Conservation (phyloP, 805 yeast genomes). For the Cyberlindnera sargentensis region DNA sequence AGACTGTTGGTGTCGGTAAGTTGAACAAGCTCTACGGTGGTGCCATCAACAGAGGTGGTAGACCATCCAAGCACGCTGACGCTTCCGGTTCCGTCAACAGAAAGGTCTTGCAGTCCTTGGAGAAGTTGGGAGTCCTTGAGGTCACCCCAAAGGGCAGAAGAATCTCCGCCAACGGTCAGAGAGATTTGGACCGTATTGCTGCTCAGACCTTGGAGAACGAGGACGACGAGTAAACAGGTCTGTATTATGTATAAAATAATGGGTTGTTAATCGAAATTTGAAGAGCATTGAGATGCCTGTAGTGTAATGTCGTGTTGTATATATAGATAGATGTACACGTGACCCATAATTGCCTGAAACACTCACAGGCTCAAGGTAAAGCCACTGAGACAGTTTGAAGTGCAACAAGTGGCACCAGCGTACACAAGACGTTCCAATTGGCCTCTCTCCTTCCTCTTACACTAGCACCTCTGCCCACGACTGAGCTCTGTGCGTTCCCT, state of each 20-base stretch:
- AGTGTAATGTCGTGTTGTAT: not conserved
- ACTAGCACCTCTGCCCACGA: too few relatives aligned
- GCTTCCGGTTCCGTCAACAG: slow-evolving; percentile 99
- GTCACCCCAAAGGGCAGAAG: slow-evolving; percentile 97
- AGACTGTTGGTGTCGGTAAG: slow-evolving; percentile 98
- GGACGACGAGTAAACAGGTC: slow-evolving; percentile 40
- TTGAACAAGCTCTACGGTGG: slow-evolving; percentile 99
- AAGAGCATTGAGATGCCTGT: not conserved
- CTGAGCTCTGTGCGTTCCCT: not conserved
- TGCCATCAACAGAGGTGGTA: slow-evolving; percentile 97
- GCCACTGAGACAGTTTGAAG: too few relatives aligned
- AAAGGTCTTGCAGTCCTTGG: slow-evolving; percentile 95
- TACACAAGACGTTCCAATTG: too few relatives aligned
- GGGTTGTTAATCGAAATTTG: slow-evolving; percentile 3
- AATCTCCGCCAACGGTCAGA: slow-evolving; percentile 98
- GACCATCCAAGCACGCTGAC: slow-evolving; percentile 97
- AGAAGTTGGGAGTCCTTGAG: slow-evolving; percentile 96
- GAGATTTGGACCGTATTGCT: slow-evolving; percentile 99
- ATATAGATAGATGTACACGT: not conserved
- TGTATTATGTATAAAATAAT: slow-evolving; percentile 4
- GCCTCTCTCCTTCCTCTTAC: too few relatives aligned
- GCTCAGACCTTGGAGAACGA: slow-evolving; percentile 96
- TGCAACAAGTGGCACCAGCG: too few relatives aligned
- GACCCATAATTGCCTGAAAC: too few relatives aligned
- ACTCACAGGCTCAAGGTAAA: too few relatives aligned